Conservation (phyloP, 768 basidiomycete species). For the Tephrocybe rancida region DNA sequence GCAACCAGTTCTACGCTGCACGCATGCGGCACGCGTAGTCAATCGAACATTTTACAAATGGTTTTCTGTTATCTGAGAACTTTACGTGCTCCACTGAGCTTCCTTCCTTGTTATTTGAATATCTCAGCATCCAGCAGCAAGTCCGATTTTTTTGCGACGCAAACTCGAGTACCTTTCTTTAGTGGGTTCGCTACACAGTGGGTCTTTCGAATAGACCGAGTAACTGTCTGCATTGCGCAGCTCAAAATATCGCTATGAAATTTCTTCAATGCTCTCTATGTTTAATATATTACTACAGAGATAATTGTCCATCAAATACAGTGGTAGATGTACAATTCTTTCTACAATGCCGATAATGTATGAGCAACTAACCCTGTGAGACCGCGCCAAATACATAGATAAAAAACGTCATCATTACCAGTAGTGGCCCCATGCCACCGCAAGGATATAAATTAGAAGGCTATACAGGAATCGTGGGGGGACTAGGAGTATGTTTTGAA, state of each 20-base stretch:
- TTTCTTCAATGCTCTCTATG: background rate
- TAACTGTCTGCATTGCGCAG: background rate
- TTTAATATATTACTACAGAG: background rate
- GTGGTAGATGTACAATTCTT: background rate
- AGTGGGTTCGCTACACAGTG: too few species aligned
- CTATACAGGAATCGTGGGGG: constrained; percentile 2
- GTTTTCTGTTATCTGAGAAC: background rate
- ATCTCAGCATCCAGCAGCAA: background rate
- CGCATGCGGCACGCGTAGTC: too few species aligned
- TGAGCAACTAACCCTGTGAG: background rate
- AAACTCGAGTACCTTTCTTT: too few species aligned
- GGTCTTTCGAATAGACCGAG: too few species aligned
- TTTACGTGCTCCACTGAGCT: background rate
- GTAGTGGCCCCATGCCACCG: background rate
- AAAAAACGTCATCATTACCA: background rate
- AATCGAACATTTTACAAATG: background rate
- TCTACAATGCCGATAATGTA: background rate
- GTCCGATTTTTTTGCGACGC: background rate
- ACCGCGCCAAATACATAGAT: background rate
- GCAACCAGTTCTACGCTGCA: too few species aligned
- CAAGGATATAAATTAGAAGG: background rate
- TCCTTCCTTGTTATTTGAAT: background rate
- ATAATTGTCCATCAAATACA: background rate
- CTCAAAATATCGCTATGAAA: too few species aligned
- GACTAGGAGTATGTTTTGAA: constrained; percentile 39